Conservation (phyloP, 2,329 filamentous ascomycete species). For the Penicillium digitatum region DNA sequence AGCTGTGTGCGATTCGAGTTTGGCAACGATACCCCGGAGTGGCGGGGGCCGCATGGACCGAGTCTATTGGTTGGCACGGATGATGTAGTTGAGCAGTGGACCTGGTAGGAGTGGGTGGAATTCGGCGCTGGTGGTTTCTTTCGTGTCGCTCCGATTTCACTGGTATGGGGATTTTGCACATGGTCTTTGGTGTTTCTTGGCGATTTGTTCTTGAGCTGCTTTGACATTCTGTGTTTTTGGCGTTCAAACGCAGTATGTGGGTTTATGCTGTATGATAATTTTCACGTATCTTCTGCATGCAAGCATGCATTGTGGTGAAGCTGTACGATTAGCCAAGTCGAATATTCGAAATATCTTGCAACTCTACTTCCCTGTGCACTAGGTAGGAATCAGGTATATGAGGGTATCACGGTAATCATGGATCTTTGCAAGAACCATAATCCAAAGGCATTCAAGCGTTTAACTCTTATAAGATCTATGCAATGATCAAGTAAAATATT, state of each 20-base stretch:
- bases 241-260: neutral
- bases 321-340: neutral
- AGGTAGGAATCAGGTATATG: neutral
- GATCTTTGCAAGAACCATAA: neutral
- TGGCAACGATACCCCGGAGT: conserved; percentile 17
- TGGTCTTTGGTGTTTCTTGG: neutral
- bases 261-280: neutral
- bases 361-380: neutral
- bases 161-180: neutral
- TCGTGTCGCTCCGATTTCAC: neutral
- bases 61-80: conserved; percentile 35
- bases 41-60: conserved; percentile 29
- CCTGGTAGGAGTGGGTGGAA: conserved; percentile 26
- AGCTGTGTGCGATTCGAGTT: conserved; percentile 35
- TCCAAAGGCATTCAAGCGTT: neutral
- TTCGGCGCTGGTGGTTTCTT: neutral
- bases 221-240: neutral
- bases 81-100: conserved; percentile 37
- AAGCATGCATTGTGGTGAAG: neutral
- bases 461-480: neutral
- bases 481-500: neutral
- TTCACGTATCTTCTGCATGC: neutral
- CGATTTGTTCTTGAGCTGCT: neutral
- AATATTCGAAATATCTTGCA: neutral
- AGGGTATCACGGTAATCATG: neutral